These are phyloP conservation scores for Arthrobotrys conoides DNA, from an alignment of 2,329 filamentous ascomycete species.

Conservation along the genomic window DNA sequence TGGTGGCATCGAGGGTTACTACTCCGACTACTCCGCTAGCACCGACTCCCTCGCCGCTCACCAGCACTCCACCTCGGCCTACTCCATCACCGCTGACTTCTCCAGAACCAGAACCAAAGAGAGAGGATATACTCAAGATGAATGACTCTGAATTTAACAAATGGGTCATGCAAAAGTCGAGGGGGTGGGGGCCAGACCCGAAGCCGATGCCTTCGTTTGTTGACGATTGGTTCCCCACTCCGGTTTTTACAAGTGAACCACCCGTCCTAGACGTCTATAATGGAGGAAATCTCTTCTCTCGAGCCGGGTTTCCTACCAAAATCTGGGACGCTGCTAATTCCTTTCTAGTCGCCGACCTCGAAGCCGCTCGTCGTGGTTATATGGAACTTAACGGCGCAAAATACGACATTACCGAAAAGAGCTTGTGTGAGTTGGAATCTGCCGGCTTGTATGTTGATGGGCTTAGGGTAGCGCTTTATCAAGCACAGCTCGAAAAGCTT, in stretches of 20 bases:
- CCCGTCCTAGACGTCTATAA: slow-evolving; percentile 10
- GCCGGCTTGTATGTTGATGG: not conserved
- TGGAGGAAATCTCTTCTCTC: slow-evolving; percentile 26
- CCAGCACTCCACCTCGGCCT: not conserved
- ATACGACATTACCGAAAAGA: not conserved
- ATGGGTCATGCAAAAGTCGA: not conserved
- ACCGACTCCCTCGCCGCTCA: slow-evolving; percentile 2
- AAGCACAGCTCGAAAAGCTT: no score
- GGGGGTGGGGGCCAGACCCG: not conserved
- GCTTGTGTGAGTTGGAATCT: not conserved
- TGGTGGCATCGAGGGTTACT: not conserved
- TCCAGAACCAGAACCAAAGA: not conserved
- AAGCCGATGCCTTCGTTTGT: not conserved
- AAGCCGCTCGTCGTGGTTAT: not conserved
- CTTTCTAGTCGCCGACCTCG: slow-evolving; percentile 3
- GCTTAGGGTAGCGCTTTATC: not conserved
- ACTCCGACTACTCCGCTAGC: not conserved
- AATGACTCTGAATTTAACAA: slow-evolving; percentile 14
- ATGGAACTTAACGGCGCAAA: not conserved
- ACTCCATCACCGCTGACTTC: slow-evolving; percentile 7
- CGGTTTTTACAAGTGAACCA: not conserved
- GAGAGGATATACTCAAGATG: not conserved
- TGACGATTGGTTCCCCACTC: not conserved
- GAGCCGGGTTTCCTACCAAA: slow-evolving; percentile 19
- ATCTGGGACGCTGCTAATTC: slow-evolving; percentile 16